Evolutionary conservation across 2,329 filamentous ascomycete species (phyloP).

Genomic region (Hyphodiscus sp.): DNA sequence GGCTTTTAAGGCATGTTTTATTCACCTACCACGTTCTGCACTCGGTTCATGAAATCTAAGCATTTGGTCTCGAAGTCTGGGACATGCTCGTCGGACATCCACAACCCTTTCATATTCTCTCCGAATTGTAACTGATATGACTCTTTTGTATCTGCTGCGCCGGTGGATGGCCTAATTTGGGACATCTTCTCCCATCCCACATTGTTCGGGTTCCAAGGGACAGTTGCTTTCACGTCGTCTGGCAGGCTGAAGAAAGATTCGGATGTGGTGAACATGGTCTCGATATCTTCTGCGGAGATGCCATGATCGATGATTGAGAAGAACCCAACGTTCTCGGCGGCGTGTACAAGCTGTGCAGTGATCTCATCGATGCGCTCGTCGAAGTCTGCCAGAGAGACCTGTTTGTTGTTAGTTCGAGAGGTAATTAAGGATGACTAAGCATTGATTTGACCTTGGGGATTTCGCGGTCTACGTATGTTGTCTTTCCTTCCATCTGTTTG

Average conservation of each 20-base stretch:
- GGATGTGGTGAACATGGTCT: conserved; percentile 32
- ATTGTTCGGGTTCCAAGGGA: conserved; percentile 42
- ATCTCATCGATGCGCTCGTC: conserved; percentile 47
- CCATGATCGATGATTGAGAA: conserved; percentile 48
- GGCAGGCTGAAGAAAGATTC: conserved; percentile 47
- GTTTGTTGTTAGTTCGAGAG: neutral
- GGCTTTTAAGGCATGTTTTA: no score
- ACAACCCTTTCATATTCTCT: conserved; percentile 25
- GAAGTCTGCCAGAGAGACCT: conserved; percentile 50
- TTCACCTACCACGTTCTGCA: neutral
- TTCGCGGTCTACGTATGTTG: conserved; percentile 20
- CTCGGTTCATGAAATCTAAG: neutral
- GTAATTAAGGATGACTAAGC: neutral
- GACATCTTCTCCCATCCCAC: conserved; percentile 50
- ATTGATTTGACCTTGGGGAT: conserved; percentile 16
- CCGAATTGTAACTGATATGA: conserved; percentile 52
- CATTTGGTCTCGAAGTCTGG: conserved; percentile 42
- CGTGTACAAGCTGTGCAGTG: conserved; percentile 43
- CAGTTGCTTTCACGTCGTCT: conserved; percentile 40
- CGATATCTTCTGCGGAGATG: conserved; percentile 37
- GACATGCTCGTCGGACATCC: conserved; percentile 31
- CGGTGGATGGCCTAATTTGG: conserved; percentile 50
- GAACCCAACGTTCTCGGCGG: conserved; percentile 53
- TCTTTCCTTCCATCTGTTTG: neutral
- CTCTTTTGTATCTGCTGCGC: conserved; percentile 48